Conservation (phyloP, 495 filamentous ascomycete genomes). For the Xylaria curta region DNA sequence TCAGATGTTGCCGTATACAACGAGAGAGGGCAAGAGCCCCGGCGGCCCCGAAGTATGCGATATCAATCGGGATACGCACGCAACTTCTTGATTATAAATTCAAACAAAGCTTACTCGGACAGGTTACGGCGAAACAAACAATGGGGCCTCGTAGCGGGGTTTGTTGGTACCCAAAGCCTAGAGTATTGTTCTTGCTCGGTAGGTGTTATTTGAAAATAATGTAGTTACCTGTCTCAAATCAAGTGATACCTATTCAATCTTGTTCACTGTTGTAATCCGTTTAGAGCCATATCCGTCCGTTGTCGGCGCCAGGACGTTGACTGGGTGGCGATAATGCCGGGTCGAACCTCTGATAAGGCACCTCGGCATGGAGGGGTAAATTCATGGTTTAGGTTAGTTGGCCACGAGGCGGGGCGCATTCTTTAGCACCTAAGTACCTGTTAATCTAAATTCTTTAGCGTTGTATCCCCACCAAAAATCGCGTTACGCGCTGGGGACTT, state of each 20-base stretch:
- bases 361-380: conserved; percentile 19
- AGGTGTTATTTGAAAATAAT: neutral
- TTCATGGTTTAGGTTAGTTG: conserved; percentile 11
- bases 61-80: neutral
- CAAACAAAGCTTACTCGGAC: conserved; percentile 24
- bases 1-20: neutral
- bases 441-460: neutral
- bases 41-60: neutral
- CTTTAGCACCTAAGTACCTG: too few relatives aligned
- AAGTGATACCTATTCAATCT: neutral
- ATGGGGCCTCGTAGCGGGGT: conserved; percentile 7
- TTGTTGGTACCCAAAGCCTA: neutral
- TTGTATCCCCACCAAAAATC: conserved; percentile 21
- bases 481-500: conserved; percentile 21
- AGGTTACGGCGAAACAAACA: conserved; percentile 24
- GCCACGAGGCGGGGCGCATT: conserved; percentile 15
- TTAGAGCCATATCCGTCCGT: conserved; percentile 2
- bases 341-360: neutral
- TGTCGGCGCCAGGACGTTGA: conserved; percentile 10
- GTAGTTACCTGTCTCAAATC: neutral
- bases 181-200: neutral
- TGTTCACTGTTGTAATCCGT: neutral
- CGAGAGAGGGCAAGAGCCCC: neutral
- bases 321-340: conserved; percentile 10
- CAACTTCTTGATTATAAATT: conserved; percentile 40